These are phyloP conservation scores for Apiospora rasikravindrae DNA, from an alignment of 2,329 filamentous ascomycete species.

Conservation along the genomic window DNA sequence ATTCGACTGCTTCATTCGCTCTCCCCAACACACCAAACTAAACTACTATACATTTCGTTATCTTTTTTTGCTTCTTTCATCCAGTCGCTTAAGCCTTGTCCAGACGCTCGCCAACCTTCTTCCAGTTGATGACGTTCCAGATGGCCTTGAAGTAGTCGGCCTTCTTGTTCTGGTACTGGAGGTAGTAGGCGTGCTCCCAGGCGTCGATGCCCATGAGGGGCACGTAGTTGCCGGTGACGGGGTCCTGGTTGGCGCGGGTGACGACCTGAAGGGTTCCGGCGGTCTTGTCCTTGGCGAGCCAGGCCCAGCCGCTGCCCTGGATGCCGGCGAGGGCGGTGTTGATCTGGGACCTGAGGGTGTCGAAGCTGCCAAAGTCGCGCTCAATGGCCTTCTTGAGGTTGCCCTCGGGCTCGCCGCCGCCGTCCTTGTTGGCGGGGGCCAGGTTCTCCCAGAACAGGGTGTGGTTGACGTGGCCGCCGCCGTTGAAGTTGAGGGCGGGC, in stretches of 20 bases:
- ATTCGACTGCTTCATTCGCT: constrained; percentile 3
- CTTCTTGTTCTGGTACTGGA: constrained; percentile 80
- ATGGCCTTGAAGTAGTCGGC: constrained; percentile 81
- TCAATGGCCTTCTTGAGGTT: constrained; percentile 53
- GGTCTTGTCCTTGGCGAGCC: constrained; percentile 61
- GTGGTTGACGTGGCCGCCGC: constrained; percentile 71
- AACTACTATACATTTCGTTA: neutral
- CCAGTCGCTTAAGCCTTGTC: constrained; percentile 32
- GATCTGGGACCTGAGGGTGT: constrained; percentile 59
- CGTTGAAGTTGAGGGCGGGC: constrained; percentile 66
- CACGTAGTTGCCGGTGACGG: constrained; percentile 51
- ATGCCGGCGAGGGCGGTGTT: constrained; percentile 60
- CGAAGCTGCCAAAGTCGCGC: constrained; percentile 60
- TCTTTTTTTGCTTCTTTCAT: neutral
- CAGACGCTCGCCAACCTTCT: constrained; percentile 37
- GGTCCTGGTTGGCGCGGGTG: constrained; percentile 70
- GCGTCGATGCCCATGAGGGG: constrained; percentile 68
- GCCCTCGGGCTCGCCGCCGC: constrained; percentile 57
- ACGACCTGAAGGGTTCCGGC: constrained; percentile 60
- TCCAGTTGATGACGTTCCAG: constrained; percentile 82
- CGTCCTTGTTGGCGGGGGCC: constrained; percentile 45
- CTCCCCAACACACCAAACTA: neutral
- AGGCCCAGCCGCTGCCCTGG: constrained; percentile 72
- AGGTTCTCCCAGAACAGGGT: constrained; percentile 74
- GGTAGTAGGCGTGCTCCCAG: constrained; percentile 66